Percentiles rank a stretch among this genome's conserved stretches.
These are phyloP conservation scores for Biscogniauxia sp. DNA, from an alignment of 2,329 filamentous ascomycete species.

Conservation along the genomic window DNA sequence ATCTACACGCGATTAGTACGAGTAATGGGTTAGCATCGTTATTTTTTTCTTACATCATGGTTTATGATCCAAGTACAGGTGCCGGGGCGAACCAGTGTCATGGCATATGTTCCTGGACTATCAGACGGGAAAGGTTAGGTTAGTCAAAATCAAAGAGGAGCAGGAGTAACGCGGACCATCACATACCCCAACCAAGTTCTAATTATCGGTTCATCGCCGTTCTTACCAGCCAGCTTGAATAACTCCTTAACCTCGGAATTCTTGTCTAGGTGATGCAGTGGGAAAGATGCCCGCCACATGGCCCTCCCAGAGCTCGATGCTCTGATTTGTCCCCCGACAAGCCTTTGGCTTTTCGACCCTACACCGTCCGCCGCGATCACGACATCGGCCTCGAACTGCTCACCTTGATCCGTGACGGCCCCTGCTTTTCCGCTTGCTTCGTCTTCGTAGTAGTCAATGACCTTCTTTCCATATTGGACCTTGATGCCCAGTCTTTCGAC, in stretches of 20 bases:
- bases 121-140: constrained; percentile 27
- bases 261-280: constrained; percentile 38
- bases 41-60: constrained; percentile 30
- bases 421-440: constrained; percentile 37
- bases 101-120: constrained; percentile 41
- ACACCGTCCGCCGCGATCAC: constrained; percentile 49
- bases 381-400: constrained; percentile 46
- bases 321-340: constrained; percentile 41
- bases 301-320: constrained; percentile 43
- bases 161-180: neutral
- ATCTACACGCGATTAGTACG: constrained; percentile 24
- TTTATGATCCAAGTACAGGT: constrained; percentile 40
- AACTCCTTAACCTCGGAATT: constrained; percentile 38
- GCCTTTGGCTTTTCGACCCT: constrained; percentile 43
- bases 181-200: constrained; percentile 47
- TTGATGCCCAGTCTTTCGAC: constrained; percentile 46
- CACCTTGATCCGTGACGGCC: constrained; percentile 49
- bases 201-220: constrained; percentile 41
- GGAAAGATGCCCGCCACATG: constrained; percentile 44
- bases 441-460: constrained; percentile 51
- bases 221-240: constrained; percentile 41
- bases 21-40: neutral
- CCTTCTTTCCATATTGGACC: constrained; percentile 45
- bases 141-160: constrained; percentile 29
- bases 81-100: constrained; percentile 34